A percentile compares a stretch with the other conserved stretches of the same genome.
Conservation (phyloP, 2,329 filamentous ascomycete genomes). For the Cordyceps farinosa region DNA sequence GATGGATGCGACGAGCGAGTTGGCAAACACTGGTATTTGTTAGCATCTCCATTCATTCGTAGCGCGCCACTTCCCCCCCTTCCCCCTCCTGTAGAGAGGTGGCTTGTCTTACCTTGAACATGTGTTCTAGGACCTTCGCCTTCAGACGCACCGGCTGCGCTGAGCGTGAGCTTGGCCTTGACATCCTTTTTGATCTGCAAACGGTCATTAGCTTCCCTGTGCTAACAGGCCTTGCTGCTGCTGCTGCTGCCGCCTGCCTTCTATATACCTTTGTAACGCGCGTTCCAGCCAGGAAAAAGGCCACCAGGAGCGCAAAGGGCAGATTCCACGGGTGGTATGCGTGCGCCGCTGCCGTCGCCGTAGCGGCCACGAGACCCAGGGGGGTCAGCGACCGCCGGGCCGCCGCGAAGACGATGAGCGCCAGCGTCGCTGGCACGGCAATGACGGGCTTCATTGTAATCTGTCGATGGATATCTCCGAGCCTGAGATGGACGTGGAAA, state of each 20-base stretch:
- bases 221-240: background rate
- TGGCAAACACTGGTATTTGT: conserved; percentile 64
- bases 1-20: conserved; percentile 74
- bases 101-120: conserved; percentile 60
- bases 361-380: conserved; percentile 67
- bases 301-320: conserved; percentile 77
- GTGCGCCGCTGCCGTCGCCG: conserved; percentile 72
- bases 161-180: conserved; percentile 78
- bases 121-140: conserved; percentile 82
- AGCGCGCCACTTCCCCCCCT: background rate
- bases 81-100: conserved; percentile 8
- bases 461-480: background rate
- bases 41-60: background rate
- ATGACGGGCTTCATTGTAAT: conserved; percentile 53
- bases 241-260: background rate
- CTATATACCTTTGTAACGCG: conserved; percentile 69
- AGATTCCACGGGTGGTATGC: conserved; percentile 89
- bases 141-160: conserved; percentile 66
- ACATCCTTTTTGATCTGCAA: conserved; percentile 76
- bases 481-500: background rate
- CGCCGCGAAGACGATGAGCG: conserved; percentile 64
- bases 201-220: conserved; percentile 19
- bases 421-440: conserved; percentile 55
- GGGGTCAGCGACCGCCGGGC: conserved; percentile 75
- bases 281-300: conserved; percentile 86